These are phyloP conservation scores for Penicillium pancosmium DNA, from an alignment of 495 filamentous ascomycete species.

Conservation along the genomic window DNA sequence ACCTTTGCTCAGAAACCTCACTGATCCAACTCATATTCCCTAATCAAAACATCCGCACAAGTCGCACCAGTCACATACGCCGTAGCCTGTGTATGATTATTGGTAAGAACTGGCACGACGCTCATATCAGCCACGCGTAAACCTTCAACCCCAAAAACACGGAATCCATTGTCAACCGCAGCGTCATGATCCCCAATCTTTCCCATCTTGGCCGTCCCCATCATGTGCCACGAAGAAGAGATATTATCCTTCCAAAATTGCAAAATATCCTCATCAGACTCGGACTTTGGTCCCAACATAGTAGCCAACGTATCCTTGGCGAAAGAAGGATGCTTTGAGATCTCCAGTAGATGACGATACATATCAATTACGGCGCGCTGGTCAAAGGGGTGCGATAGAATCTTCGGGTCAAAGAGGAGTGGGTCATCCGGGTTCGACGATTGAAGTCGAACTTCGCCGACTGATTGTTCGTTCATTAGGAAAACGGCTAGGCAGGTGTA, in stretches of 20 bases:
- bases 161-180: slow-evolving; percentile 58
- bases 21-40: slow-evolving; percentile 23
- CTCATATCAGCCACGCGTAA: slow-evolving; percentile 69
- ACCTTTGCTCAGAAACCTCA: too few relatives aligned
- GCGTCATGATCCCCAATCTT: slow-evolving; percentile 44
- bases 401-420: slow-evolving; percentile 60
- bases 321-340: slow-evolving; percentile 48
- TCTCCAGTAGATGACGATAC: slow-evolving; percentile 46
- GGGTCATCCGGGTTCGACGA: slow-evolving; percentile 56
- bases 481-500: slow-evolving; percentile 32
- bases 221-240: slow-evolving; percentile 55
- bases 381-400: slow-evolving; percentile 60
- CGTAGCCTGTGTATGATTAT: slow-evolving; percentile 43
- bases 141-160: slow-evolving; percentile 55
- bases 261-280: slow-evolving; percentile 59
- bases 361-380: slow-evolving; percentile 56
- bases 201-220: slow-evolving; percentile 67
- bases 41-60: slow-evolving; percentile 31
- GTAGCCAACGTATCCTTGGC: slow-evolving; percentile 46
- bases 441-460: slow-evolving; percentile 56
- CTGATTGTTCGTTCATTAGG: slow-evolving; percentile 42
- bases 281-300: slow-evolving; percentile 46
- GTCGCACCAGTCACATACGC: slow-evolving; percentile 39
- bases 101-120: slow-evolving; percentile 60
- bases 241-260: slow-evolving; percentile 45